Evolutionary conservation across 495 filamentous ascomycete genomes (phyloP), one percentile per base, ranked within the genome.

Genomic region (Xylaria longipes): DNA sequence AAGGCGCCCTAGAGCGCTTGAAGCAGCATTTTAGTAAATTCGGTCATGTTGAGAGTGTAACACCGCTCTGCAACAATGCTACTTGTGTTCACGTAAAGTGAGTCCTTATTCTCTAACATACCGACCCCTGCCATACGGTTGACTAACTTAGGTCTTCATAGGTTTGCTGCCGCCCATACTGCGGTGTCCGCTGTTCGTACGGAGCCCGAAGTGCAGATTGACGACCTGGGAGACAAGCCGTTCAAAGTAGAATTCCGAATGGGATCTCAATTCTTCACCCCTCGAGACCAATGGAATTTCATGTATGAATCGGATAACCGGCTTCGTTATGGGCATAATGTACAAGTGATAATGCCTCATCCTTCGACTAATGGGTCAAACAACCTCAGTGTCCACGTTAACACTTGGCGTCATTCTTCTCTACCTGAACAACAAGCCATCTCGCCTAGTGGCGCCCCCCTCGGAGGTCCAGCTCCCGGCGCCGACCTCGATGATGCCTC

Each of bases 231-330:
- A 14, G 27, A 57, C 20, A 33, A 0, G 1, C 25, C 43, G 2
- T 1, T 70, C 15, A 15, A 0, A 22, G 68, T 62, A 27, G 0
- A 52, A 1, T 52, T 50, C 45, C 43, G 29, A 1, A 52, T 20
- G 2, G 68, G 68, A 31, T 70, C 68, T 41, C 68, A 62, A 27
- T 70, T 70, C 43, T 70, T 69, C 25, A 17, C 0, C 0, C 67
- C 67, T 5, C 22, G 5, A 7, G 0, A 15, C 43, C 3, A 20
- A 11, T 29, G 3, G 37, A 17, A 43, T 11, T 39, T 25, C 8
- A 0, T 35, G 3, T 11, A 22, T 14, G 3, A 41, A 12, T 5
- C 12, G 5, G 33, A 41, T 25, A 41, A 62, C 22, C 20, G 37
- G 15, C n/a, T 1, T 41, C 37, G 14, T 15, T 5, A 0, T 9